Percentiles rank a stretch among this genome's conserved stretches.
phyloP scores from a whole-genome alignment of 164 flowering plant species.

The Amborella trichopoda region DNA sequence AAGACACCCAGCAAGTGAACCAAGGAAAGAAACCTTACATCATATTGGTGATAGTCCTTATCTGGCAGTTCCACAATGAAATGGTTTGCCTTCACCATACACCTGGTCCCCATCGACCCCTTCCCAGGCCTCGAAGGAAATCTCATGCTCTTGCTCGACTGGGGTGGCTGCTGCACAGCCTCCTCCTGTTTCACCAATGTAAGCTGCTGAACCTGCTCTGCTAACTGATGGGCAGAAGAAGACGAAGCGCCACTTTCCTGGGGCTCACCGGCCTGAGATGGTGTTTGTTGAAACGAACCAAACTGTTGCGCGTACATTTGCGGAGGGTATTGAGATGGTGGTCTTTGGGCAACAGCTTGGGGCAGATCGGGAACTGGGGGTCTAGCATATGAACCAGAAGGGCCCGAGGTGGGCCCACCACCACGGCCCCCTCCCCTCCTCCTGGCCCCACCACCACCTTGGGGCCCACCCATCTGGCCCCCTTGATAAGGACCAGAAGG shows the following conservation, averaged over 20 bases:
- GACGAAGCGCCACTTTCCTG: conserved; percentile 44
- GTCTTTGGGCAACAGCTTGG: conserved; percentile 82
- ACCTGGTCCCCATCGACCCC: conserved; percentile 46
- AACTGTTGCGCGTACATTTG: conserved; percentile 20
- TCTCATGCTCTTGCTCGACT: conserved; percentile 50
- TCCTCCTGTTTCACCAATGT: background rate
- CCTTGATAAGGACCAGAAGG: too few species aligned
- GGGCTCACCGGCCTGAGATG: conserved; percentile 10
- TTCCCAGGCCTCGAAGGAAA: conserved; percentile 73
- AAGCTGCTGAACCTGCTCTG: conserved; percentile 29
- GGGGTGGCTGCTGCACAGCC: conserved; percentile 25
- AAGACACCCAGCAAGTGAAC: background rate
- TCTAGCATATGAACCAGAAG: conserved; percentile 27
- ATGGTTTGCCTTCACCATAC: conserved; percentile 78
- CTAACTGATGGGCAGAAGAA: conserved; percentile 1
- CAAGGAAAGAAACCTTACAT: conserved; percentile 31
- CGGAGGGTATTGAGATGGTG: too few species aligned
- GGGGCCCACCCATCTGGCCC: too few species aligned
- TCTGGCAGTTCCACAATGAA: conserved; percentile 78
- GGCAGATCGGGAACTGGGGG: conserved; percentile 68
- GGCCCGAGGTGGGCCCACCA: conserved; percentile 24
- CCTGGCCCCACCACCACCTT: conserved; percentile 19
- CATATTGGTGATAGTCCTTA: conserved; percentile 78
- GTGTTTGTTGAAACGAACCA: conserved; percentile 19
- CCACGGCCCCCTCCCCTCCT: conserved; percentile 15